These are phyloP conservation scores for Spizellomyces punctatus DNA, from an alignment of 192 early-diverging fungal genomes.

Conservation along the genomic window DNA sequence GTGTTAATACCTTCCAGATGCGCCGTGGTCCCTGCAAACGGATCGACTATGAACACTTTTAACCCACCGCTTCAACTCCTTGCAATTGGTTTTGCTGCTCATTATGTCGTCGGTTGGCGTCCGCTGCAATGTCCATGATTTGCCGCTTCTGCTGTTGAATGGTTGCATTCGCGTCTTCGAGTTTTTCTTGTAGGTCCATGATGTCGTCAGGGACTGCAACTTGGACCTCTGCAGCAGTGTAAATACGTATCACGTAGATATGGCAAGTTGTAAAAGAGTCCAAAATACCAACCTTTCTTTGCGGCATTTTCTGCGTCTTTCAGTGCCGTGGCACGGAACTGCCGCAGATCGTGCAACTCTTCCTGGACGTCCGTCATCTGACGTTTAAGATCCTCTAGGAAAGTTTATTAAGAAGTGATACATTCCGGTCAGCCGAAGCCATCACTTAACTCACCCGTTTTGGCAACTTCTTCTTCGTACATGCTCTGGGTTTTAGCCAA, in stretches of 20 bases:
- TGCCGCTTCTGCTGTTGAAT: conserved; percentile 40
- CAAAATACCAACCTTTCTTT: conserved; percentile 11
- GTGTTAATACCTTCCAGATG: background rate
- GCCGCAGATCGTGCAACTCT: conserved; percentile 36
- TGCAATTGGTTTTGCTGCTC: conserved; percentile 65
- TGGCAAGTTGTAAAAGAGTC: background rate
- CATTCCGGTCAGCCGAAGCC: background rate
- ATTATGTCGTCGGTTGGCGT: conserved; percentile 56
- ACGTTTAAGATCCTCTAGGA: conserved; percentile 3
- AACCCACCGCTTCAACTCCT: conserved; percentile 54
- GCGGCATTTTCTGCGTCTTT: conserved; percentile 33
- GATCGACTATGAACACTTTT: conserved; percentile 1
- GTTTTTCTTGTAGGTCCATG: conserved; percentile 26
- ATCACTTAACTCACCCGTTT: conserved; percentile 13
- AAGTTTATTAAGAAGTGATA: background rate
- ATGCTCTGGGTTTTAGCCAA: conserved; percentile 25
- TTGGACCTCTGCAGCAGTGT: conserved; percentile 1
- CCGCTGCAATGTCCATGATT: conserved; percentile 52
- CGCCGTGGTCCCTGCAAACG: background rate
- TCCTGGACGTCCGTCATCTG: conserved; percentile 26
- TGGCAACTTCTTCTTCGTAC: conserved; percentile 41
- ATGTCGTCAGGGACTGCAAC: conserved; percentile 37
- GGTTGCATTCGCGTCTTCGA: conserved; percentile 33
- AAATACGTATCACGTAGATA: background rate
- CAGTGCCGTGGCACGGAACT: conserved; percentile 28